Evolutionary conservation across 2,329 filamentous ascomycete genomes (phyloP), one percentile per base, ranked within the genome.

Genomic region (Diaporthe citrichinensis): DNA sequence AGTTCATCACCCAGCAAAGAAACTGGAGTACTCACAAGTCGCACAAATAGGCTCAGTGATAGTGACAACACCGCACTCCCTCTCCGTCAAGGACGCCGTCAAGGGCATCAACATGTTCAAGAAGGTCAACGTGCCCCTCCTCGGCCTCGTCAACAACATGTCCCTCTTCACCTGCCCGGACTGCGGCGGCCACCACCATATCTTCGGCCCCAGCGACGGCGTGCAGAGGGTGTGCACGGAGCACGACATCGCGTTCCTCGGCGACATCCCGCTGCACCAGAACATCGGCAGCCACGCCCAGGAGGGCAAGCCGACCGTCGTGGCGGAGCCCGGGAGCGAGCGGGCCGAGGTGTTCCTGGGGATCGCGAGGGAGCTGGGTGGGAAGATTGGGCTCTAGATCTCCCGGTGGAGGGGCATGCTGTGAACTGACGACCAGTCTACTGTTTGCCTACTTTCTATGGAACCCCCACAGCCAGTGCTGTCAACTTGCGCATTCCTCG

Each of bases 91-190:
- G 79, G 97, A 99, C 81, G 96, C 97, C 0, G 90, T 97, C 28
- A 95, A 97, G 80, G 97, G 97, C 3, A 93, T 98, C 78, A 94
- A 95, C 80, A 95, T 99, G 92, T 98, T 98, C 85, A 91, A 92
- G 79, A 96, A 95, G 80, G 94, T 97, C 80, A 87, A 94, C 73
- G 91, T 97, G 8, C 92, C 94, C 68, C 90, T 97, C 46, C 87
- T 98, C 2, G 97, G 97, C 2, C 91, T 98, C 84, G 93, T 99
- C 25, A 93, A 97, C 82, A 98, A 98, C 81, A 98, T 98, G 95
- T 93, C 93, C 10, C 88, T 95, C 51, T 98, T 97, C 82, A 90
- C 89, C 4, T 98, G 95, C 79, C 94, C 94, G 0, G 90, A 93
- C 78, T 98, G 96, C 80, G 88, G 91, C 8, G 88, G 91, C n/a